Conservation (phyloP, 2,329 filamentous ascomycete species). For the Beauveria australis region DNA sequence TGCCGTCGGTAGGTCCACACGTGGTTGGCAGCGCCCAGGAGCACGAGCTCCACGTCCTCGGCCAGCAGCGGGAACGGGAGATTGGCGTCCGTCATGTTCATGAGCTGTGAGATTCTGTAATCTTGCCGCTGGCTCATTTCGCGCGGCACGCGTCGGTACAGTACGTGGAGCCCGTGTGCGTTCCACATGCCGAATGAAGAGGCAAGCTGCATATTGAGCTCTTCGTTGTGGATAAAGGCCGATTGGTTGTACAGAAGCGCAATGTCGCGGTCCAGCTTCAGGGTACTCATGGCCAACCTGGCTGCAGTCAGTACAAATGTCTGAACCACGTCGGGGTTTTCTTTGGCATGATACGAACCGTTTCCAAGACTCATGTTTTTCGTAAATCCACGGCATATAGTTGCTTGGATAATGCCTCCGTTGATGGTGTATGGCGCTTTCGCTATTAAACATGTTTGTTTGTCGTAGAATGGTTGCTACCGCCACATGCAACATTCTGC, state of each 20-base stretch:
- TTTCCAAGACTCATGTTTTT: conserved; percentile 26
- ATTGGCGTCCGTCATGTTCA: conserved; percentile 19
- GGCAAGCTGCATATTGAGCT: conserved; percentile 28
- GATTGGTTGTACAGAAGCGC: conserved; percentile 25
- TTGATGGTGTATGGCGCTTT: conserved; percentile 27
- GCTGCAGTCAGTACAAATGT: conserved; percentile 1
- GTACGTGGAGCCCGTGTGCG: conserved; percentile 27
- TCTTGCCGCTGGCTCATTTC: conserved; percentile 25
- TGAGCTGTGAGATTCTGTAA: conserved; percentile 24
- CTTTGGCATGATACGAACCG: conserved; percentile 19
- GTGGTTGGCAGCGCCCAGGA: conserved; percentile 22
- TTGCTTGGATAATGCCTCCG: conserved; percentile 27
- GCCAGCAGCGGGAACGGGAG: conserved; percentile 21
- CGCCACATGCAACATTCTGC: conserved; percentile 26
- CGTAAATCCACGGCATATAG: conserved; percentile 28
- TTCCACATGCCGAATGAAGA: conserved; percentile 29
- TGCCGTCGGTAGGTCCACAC: conserved; percentile 22
- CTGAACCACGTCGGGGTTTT: neutral
- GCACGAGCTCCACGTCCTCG: conserved; percentile 26
- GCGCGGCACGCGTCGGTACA: conserved; percentile 23
- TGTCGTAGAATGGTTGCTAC: conserved; percentile 27
- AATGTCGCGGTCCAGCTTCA: conserved; percentile 32
- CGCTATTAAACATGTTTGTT: conserved; percentile 27
- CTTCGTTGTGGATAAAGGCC: conserved; percentile 25
- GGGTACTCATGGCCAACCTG: conserved; percentile 26